These are phyloP conservation scores for Capronia coronata DNA, from an alignment of 2,329 filamentous ascomycete genomes.

Conservation along the genomic window DNA sequence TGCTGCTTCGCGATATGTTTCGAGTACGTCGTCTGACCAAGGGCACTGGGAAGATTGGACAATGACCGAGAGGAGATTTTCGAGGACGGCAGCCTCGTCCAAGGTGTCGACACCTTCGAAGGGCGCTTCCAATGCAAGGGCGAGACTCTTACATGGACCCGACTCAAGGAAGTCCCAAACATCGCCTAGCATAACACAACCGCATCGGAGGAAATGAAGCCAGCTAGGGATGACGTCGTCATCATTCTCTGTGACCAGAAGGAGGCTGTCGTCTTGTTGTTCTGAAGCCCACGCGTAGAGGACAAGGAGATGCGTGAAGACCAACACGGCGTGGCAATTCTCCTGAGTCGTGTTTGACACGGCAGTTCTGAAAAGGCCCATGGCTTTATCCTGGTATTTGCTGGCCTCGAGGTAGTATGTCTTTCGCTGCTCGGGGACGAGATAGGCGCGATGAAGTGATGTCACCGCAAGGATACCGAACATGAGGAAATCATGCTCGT, in stretches of 20 bases:
- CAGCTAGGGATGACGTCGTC: not conserved
- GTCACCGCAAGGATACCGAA: conserved; percentile 35
- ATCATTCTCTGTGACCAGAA: not conserved
- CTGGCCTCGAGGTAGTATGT: not conserved
- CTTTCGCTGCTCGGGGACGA: not conserved
- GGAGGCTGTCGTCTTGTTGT: not conserved
- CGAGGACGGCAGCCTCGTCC: not conserved
- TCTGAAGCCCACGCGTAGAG: not conserved
- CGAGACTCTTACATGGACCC: not conserved
- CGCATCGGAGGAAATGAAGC: not conserved
- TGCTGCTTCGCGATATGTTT: not conserved
- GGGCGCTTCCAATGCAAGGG: too few relatives aligned
- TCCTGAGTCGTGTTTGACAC: not conserved
- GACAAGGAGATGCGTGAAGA: not conserved
- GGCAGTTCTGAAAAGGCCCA: not conserved
- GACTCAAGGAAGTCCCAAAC: not conserved
- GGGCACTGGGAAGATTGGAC: not conserved
- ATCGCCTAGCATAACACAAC: not conserved
- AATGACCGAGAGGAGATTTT: not conserved
- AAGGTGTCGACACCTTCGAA: too few relatives aligned
- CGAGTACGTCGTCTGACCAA: not conserved
- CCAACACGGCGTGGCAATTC: not conserved
- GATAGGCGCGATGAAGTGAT: conserved; percentile 9
- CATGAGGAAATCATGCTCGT: conserved; percentile 50
- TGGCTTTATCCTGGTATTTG: not conserved